Conservation (phyloP, 768 basidiomycete species). For the Podaxis sp. region DNA sequence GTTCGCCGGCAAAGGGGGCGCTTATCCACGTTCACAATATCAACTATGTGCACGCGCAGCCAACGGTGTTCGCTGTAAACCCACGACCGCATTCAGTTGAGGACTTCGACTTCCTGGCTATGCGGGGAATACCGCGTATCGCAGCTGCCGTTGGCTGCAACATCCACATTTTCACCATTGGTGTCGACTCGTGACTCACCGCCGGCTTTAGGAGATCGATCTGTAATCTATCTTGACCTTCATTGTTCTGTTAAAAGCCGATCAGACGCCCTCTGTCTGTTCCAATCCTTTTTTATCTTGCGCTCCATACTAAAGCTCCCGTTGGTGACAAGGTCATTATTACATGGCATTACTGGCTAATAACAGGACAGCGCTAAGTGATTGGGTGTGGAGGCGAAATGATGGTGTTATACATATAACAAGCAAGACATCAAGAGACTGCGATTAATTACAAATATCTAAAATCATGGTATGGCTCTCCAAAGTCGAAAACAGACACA, state of each 20-base stretch:
- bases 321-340: background rate
- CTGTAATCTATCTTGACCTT: background rate
- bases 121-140: conserved; percentile 61
- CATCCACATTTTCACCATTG: conserved; percentile 62
- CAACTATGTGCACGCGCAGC: conserved; percentile 62
- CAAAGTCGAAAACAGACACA: background rate
- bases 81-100: conserved; percentile 64
- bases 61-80: conserved; percentile 56
- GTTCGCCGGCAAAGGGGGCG: conserved; percentile 60
- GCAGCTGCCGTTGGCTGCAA: conserved; percentile 65
- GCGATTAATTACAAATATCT: conserved; percentile 16
- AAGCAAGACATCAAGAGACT: background rate
- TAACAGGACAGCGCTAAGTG: background rate
- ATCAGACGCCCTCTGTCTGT: background rate
- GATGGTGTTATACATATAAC: conserved; percentile 4
- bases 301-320: background rate
- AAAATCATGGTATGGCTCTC: background rate
- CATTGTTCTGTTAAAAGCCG: conserved; percentile 6
- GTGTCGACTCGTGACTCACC: conserved; percentile 46
- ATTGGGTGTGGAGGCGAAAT: background rate
- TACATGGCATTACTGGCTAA: background rate
- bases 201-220: conserved; percentile 14
- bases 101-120: conserved; percentile 76
- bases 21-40: conserved; percentile 69
- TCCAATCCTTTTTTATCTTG: background rate